Percentiles rank a stretch among this genome's conserved stretches.
Evolutionary conservation across 768 basidiomycete species (phyloP).

Genomic region (Sporobolomyces phaffii): DNA sequence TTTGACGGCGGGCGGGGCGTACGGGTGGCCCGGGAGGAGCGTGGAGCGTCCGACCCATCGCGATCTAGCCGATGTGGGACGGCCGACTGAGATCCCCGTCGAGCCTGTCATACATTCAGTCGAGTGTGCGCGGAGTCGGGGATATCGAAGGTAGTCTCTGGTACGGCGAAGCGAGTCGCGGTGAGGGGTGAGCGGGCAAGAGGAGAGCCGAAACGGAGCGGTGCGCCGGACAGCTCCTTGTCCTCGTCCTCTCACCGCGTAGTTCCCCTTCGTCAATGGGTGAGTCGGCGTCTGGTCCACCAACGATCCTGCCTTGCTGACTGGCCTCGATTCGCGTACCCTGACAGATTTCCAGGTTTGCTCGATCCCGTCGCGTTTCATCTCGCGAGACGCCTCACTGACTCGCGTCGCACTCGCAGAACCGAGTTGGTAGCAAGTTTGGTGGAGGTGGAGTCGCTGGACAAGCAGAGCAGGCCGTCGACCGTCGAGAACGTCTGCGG

Average conservation of each 20-base stretch:
- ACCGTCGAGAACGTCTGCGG: slow-evolving; percentile 83
- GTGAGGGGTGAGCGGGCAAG: not conserved
- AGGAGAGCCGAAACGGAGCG: not conserved
- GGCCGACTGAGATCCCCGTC: not conserved
- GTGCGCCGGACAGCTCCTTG: not conserved
- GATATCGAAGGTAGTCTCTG: too few relatives aligned
- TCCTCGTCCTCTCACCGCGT: too few relatives aligned
- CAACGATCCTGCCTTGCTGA: too few relatives aligned
- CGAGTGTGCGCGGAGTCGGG: too few relatives aligned
- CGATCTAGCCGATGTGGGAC: not conserved
- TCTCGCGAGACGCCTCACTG: not conserved
- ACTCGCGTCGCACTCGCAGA: slow-evolving; percentile 51
- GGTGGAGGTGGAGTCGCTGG: slow-evolving; percentile 94
- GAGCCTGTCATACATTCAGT: not conserved
- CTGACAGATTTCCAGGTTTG: slow-evolving; percentile 23
- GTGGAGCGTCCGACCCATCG: slow-evolving; percentile 26
- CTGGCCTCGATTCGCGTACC: not conserved
- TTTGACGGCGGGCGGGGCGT: slow-evolving; percentile 63
- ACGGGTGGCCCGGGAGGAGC: slow-evolving; percentile 6
- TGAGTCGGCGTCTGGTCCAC: too few relatives aligned
- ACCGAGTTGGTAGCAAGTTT: slow-evolving; percentile 91
- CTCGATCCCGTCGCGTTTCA: not conserved
- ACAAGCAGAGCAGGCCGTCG: slow-evolving; percentile 88
- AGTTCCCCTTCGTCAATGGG: too few relatives aligned
- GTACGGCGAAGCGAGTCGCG: not conserved